A percentile compares a stretch with the other conserved stretches of the same genome.
These are phyloP conservation scores for Teratosphaeria gauchensis DNA, from an alignment of 2,329 filamentous ascomycete genomes.

Conservation along the genomic window DNA sequence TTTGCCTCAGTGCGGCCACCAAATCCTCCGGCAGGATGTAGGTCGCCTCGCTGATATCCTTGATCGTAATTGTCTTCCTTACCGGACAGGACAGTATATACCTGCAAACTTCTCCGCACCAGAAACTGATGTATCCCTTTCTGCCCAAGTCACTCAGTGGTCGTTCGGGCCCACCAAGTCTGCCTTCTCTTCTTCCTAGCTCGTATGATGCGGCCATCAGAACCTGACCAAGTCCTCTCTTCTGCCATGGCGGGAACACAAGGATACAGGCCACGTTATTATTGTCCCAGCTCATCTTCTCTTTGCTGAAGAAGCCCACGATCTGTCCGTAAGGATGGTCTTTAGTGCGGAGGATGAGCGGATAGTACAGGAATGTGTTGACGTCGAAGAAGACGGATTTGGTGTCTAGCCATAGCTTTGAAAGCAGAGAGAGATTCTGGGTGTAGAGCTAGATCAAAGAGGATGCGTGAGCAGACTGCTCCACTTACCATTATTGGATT, in stretches of 20 bases:
- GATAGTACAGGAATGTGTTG: slow-evolving; percentile 85
- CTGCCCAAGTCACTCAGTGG: slow-evolving; percentile 79
- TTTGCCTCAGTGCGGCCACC: slow-evolving; percentile 64
- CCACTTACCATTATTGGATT: neutral
- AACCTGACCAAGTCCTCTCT: slow-evolving; percentile 75
- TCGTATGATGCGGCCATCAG: slow-evolving; percentile 93
- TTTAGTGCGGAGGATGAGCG: slow-evolving; percentile 60
- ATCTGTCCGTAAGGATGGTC: slow-evolving; percentile 43
- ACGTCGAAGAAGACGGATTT: slow-evolving; percentile 99
- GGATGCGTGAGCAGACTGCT: neutral
- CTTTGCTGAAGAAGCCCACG: slow-evolving; percentile 96
- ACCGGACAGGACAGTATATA: slow-evolving; percentile 41
- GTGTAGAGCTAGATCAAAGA: slow-evolving; percentile 56
- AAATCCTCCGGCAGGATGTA: slow-evolving; percentile 84
- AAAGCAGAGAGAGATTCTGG: slow-evolving; percentile 91
- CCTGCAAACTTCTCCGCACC: slow-evolving; percentile 75
- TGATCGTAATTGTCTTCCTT: slow-evolving; percentile 51
- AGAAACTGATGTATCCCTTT: slow-evolving; percentile 75
- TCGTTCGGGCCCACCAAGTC: slow-evolving; percentile 87
- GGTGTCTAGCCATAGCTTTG: slow-evolving; percentile 94
- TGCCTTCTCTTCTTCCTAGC: slow-evolving; percentile 70
- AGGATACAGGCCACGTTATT: slow-evolving; percentile 97
- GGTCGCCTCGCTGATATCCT: slow-evolving; percentile 64
- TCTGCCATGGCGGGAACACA: slow-evolving; percentile 91
- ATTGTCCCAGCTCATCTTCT: slow-evolving; percentile 97